Evolutionary conservation across 2,329 filamentous ascomycete genomes (phyloP).

Genomic region (Immersiporthe knoxdaviesiana): DNA sequence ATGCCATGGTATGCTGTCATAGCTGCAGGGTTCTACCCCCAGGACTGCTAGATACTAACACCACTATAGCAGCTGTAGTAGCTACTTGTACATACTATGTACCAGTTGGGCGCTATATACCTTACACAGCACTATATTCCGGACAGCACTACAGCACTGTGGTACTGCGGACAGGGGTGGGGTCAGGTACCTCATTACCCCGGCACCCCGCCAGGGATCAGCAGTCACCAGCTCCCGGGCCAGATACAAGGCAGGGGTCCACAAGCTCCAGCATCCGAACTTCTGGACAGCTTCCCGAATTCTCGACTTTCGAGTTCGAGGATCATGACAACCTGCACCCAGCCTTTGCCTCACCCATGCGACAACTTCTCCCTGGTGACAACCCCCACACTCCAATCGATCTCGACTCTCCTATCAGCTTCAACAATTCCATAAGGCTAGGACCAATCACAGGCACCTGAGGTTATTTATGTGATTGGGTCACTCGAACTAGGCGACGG

Average conservation of each 20-base stretch:
- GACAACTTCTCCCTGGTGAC: conserved; percentile 2
- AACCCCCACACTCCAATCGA: neutral
- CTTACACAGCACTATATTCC: neutral
- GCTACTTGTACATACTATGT: no score
- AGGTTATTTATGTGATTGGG: neutral
- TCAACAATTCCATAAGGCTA: neutral
- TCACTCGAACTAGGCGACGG: neutral
- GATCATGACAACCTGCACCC: conserved; percentile 5
- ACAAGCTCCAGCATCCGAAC: conserved; percentile 8
- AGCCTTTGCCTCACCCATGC: conserved; percentile 8
- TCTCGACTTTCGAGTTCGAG: neutral
- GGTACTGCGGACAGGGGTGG: neutral
- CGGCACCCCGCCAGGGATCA: conserved; percentile 12
- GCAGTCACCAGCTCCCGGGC: conserved; percentile 16
- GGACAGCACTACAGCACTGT: neutral
- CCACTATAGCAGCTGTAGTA: conserved; percentile 14
- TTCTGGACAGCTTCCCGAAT: conserved; percentile 29
- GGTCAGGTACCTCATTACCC: neutral
- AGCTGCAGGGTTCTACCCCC: conserved; percentile 16
- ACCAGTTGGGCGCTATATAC: neutral
- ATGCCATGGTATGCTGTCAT: conserved; percentile 7
- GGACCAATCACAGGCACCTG: neutral
- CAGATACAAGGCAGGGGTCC: conserved; percentile 20
- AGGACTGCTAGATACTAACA: neutral
- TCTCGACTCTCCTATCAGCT: conserved; percentile 3